These are phyloP conservation scores for Quercus bicolor DNA, from an alignment of 306 rosid genomes.

Conservation along the genomic window DNA sequence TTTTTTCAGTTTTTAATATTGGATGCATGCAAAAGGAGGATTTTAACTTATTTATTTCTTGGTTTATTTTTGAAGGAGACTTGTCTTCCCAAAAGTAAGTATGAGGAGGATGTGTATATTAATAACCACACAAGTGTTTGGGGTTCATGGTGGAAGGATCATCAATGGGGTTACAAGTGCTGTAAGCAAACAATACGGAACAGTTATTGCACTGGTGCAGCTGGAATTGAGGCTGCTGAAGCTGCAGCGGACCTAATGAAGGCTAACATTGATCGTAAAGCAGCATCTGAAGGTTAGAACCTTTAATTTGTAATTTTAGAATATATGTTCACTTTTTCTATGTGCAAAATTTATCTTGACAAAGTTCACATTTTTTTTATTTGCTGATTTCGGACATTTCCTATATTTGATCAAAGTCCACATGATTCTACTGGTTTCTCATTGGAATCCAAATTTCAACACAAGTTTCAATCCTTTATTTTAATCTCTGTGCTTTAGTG, in stretches of 20 bases:
- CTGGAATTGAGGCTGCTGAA: slow-evolving; percentile 60
- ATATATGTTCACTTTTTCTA: background rate
- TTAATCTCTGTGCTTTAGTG: background rate
- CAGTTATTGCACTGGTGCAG: slow-evolving; percentile 60
- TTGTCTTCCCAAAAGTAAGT: slow-evolving; percentile 47
- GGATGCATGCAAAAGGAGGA: background rate
- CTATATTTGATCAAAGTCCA: background rate
- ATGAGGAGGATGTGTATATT: slow-evolving; percentile 49
- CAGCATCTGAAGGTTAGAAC: slow-evolving; percentile 39
- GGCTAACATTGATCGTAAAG: slow-evolving; percentile 61
- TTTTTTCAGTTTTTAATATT: background rate
- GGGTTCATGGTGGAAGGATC: slow-evolving; percentile 81
- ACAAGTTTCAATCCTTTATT: background rate
- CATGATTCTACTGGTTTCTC: background rate
- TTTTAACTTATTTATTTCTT: background rate
- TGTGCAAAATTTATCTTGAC: background rate
- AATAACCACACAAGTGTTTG: slow-evolving; percentile 59
- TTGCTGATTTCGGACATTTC: background rate
- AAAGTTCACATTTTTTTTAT: background rate
- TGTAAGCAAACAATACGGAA: slow-evolving; percentile 51
- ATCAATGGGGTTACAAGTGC: slow-evolving; percentile 72
- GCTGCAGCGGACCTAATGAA: slow-evolving; percentile 50
- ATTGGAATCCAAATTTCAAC: background rate
- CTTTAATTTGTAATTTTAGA: background rate
- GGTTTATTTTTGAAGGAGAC: slow-evolving; percentile 37